phyloP scores from a whole-genome alignment of 2,329 filamentous ascomycete genomes.

The Penicillium hordei region DNA sequence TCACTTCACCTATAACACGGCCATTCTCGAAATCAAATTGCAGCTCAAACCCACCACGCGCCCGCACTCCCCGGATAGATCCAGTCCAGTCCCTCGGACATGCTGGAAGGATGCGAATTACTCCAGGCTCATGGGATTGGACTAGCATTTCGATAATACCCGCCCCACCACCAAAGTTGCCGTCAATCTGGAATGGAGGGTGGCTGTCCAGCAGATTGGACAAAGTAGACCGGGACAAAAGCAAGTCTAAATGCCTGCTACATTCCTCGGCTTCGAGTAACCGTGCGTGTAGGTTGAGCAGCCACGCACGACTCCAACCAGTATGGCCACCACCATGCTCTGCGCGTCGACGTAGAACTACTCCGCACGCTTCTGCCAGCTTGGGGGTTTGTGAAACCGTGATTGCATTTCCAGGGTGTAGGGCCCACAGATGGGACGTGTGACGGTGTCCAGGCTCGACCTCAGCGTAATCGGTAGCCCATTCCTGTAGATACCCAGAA shows the following conservation, averaged over 20 bases:
- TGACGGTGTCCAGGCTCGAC: constrained; percentile 53
- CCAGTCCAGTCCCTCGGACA: constrained; percentile 41
- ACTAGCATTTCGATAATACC: constrained; percentile 50
- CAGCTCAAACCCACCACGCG: constrained; percentile 39
- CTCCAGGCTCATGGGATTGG: constrained; percentile 38
- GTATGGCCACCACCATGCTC: constrained; percentile 50
- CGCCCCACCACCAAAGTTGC: constrained; percentile 52
- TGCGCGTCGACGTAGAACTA: constrained; percentile 29
- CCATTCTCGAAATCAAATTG: constrained; percentile 41
- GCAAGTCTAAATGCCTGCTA: constrained; percentile 39
- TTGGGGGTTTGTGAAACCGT: constrained; percentile 36
- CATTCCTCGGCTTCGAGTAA: constrained; percentile 43
- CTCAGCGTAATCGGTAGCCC: constrained; percentile 37
- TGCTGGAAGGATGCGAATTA: constrained; percentile 43
- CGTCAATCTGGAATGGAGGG: constrained; percentile 53
- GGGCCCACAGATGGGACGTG: constrained; percentile 52
- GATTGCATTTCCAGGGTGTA: constrained; percentile 50
- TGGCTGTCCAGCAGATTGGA: constrained; percentile 49
- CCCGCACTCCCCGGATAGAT: constrained; percentile 35
- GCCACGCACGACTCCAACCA: constrained; percentile 55
- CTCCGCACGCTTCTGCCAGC: constrained; percentile 33
- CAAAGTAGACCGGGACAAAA: constrained; percentile 45
- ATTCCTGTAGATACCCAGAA: constrained; percentile 34
- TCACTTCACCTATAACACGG: constrained; percentile 19
- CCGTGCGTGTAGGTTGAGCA: constrained; percentile 52